A percentile compares a stretch with the other conserved stretches of the same genome.
phyloP scores from a whole-genome alignment of 306 rosid genomes.

The Arachis stenosperma region DNA sequence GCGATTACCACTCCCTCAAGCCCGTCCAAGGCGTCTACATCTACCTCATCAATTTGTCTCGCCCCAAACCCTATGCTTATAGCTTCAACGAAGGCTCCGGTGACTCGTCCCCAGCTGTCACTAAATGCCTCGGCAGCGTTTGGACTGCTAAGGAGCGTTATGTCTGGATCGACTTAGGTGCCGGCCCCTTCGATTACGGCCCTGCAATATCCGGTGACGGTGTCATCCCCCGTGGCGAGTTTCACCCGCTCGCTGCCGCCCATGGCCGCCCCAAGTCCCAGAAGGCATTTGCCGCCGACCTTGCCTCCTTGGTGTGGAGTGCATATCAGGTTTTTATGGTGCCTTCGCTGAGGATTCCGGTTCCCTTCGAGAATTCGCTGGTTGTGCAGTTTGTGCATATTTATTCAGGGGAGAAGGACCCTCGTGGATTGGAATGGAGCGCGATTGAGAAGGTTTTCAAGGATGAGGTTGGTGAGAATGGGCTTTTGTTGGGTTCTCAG shows the following conservation, averaged over 20 bases:
- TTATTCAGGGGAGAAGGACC: constrained; percentile 49
- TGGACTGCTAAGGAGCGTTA: constrained; percentile 75
- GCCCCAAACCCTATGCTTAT: constrained; percentile 75
- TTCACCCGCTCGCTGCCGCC: constrained; percentile 78
- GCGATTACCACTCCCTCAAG: constrained; percentile 57
- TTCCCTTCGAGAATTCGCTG: constrained; percentile 66
- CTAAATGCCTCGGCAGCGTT: constrained; percentile 74
- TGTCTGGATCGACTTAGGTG: constrained; percentile 87
- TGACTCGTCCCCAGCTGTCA: constrained; percentile 72
- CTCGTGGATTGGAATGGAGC: constrained; percentile 70
- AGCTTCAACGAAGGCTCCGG: constrained; percentile 48
- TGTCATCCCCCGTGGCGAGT: constrained; percentile 79
- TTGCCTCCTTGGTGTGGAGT: constrained; percentile 77
- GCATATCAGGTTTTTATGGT: constrained; percentile 84
- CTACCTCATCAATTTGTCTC: constrained; percentile 61
- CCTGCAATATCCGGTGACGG: constrained; percentile 91
- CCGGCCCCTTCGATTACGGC: constrained; percentile 92
- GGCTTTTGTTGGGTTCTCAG: constrained; percentile 73
- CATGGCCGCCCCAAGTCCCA: constrained; percentile 75
- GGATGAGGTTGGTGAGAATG: constrained; percentile 61
- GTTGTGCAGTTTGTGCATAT: constrained; percentile 76
- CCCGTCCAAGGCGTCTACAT: constrained; percentile 64
- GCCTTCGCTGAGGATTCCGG: constrained; percentile 85
- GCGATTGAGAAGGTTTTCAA: constrained; percentile 61
- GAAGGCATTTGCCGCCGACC: constrained; percentile 69